Conservation (phyloP, 78 protist species). For the Dictyostelium capitatum region DNA sequence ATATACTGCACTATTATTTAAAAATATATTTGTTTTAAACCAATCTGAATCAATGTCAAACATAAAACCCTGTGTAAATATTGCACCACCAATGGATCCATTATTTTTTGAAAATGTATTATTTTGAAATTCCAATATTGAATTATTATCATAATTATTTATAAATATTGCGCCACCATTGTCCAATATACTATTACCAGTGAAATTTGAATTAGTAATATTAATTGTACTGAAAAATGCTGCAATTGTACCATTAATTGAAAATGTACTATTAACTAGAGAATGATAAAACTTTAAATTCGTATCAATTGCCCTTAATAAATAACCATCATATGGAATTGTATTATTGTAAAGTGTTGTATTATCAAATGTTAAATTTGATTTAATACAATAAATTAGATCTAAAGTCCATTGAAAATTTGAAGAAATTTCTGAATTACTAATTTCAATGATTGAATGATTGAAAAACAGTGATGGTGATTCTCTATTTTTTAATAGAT, state of each 20-base stretch:
- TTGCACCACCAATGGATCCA: constrained; percentile 7
- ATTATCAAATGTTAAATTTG: not conserved
- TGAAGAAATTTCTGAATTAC: not conserved
- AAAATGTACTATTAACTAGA: not conserved
- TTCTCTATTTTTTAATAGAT: not conserved
- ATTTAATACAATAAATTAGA: not conserved
- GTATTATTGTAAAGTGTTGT: not conserved
- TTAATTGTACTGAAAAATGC: not conserved
- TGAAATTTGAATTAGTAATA: not conserved
- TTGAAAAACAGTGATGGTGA: not conserved
- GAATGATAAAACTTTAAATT: not conserved
- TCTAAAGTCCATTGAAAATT: not conserved
- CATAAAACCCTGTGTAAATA: not conserved
- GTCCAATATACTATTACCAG: not conserved
- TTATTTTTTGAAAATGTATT: not conserved
- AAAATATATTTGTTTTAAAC: not conserved
- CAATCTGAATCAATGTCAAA: not conserved
- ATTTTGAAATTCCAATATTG: not conserved
- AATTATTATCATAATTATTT: not conserved
- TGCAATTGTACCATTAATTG: not conserved
- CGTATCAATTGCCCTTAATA: not conserved
- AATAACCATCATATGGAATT: not conserved
- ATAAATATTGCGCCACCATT: not conserved
- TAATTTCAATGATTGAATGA: not conserved
- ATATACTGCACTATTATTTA: not conserved